phyloP scores from a whole-genome alignment of 106 monocot species.

The Chionographis japonica region DNA sequence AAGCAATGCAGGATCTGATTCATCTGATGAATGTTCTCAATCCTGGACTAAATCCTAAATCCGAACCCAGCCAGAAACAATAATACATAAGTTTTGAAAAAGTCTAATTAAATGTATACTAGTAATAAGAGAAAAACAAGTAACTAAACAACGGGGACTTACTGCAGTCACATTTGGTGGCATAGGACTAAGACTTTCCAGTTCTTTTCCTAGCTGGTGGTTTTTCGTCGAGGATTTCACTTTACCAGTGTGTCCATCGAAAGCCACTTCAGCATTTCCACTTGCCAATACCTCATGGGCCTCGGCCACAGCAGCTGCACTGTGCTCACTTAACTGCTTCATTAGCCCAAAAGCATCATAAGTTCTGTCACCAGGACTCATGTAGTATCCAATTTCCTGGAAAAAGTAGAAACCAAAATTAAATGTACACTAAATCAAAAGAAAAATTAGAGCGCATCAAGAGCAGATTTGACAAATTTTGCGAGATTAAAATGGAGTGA shows the following conservation, averaged over 20 bases:
- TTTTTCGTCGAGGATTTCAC: constrained; percentile 5
- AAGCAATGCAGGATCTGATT: no score
- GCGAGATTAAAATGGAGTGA: no score
- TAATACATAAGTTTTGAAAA: no score
- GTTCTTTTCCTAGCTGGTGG: background rate
- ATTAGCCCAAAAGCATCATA: constrained; percentile 41
- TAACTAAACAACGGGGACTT: no score
- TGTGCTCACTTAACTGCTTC: constrained; percentile 38
- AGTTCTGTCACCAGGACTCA: constrained; percentile 38
- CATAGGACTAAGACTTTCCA: constrained; percentile 1
- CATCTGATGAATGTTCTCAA: no score
- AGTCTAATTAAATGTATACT: no score
- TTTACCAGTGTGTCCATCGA: background rate
- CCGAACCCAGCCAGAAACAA: no score
- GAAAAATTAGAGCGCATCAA: background rate
- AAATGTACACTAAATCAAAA: background rate
- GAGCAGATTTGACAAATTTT: background rate
- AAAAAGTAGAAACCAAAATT: background rate
- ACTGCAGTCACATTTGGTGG: constrained; percentile 5
- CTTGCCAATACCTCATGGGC: constrained; percentile 32
- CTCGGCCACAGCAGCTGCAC: constrained; percentile 30
- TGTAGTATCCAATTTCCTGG: constrained; percentile 32
- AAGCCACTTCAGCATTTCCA: constrained; percentile 3
- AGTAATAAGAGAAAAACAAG: no score
- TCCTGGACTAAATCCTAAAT: no score